Base-by-base conservation (phyloP, 352 stramenopile genomes). In the Pythium sukuiense region DNA sequence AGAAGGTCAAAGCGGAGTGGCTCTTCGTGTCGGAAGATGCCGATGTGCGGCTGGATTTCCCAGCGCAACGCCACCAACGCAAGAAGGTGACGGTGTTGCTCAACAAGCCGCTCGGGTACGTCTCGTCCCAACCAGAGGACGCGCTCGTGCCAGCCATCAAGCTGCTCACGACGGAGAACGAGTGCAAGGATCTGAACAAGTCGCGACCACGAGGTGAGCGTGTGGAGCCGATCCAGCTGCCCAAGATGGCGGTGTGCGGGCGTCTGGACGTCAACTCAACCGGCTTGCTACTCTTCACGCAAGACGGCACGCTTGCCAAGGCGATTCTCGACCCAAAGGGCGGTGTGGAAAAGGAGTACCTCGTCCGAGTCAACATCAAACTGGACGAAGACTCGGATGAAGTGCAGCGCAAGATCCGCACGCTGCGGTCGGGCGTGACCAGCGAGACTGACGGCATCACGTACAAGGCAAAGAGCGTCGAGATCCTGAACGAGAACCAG, bases 201-300 rank as follows among this genome's bases (percentile, higher is more conserved):
- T 61, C 67, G 26, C 79, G 76, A 13, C 78, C 76, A 11, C 69
- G 71, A 16, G 66, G 65, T 13, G 55, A 77, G 13, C 58, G 59
- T 27, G 45, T 39, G 4, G 84, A 91, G 59, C 86, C 86, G n/a
- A 67, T 92, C 18, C 59, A 59, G 35, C 63, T 93, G 11, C 81
- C 75, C 61, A 95, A 95, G 71, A 90, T 95, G 83, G 85, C 85
- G 2, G 85, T 93, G 13, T 92, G 83, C 61, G 85, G 87, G 8
- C 85, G 87, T 20, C 72, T 95, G 9, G 87, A 93, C 45, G 79
- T 93, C 67, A 93, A 95, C 70, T 95, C 87, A 52, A 93, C 85
- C 8, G 87, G 87, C 9, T 56, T 95, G 48, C 67, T 95, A 46
- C 61, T 93, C 27, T 95, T 93, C 61, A 93, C 87, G 5, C 87